Evolutionary conservation across 345 rosid species (phyloP), one percentile per base, ranked within the genome.

Genomic region (Erodium maritimum): DNA sequence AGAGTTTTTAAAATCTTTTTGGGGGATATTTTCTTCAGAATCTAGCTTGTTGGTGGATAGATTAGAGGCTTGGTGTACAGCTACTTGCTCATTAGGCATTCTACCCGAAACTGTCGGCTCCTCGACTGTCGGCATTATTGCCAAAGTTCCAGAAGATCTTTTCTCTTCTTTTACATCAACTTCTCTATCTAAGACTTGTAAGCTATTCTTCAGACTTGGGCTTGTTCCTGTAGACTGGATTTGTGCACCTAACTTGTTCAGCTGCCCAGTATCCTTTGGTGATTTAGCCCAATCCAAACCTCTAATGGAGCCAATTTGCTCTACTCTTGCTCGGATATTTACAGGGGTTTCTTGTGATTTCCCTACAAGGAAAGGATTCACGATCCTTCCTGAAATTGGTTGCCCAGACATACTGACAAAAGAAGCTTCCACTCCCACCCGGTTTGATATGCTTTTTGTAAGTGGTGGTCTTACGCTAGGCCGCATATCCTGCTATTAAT

Each of bases 401-500:
- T 19, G 19, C 53, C 65, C 59, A 66, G 63, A 29, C 65, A 54
- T 51, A 53, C 65, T 64, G 65, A 17, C 37, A 12, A 23, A 23
- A 61, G 68, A 42, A 60, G 60, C 57, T 62, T 77, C 82, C 22
- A 29, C 29, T 68, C 54, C 52, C 55, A 48, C 61, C 52, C 50
- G 72, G 69, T 65, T 66, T 1, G 52, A 66, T 37, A 65, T 73
- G 16, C 65, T 21, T 70, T 66, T 76, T 58, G 29, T 67, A 33
- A 69, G 72, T 52, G 68, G 65, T 59, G 79, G 72, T 59, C 77
- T 69, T n/a, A 48, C 55, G 67, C 64, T 54, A 57, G 74, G 74
- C 65, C 55, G 74, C 70, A 62, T 64, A 57, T 78, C 83, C 84
- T 82, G 83, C 48, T 64, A 65, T 68, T 58, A 34, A 57, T n/a